Base-by-base conservation (phyloP, 306 rosid genomes). In the Glycine latifolia region DNA sequence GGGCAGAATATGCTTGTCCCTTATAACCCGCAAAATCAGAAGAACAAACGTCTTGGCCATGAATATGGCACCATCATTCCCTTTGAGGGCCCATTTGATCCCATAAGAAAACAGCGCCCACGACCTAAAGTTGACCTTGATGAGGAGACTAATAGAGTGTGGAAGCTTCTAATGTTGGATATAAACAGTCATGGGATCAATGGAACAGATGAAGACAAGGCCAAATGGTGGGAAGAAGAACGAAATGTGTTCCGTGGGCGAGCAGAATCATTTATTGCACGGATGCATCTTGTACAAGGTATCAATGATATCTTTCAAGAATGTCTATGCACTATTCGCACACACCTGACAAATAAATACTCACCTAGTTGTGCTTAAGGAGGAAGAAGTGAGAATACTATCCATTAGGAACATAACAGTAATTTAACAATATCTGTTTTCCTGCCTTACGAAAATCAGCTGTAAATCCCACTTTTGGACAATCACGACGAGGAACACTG, bases 261-360 rank as follows among this genome's bases (percentile, higher is more conserved):
- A 78, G 99, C 96, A 44, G 98, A 95, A 80, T 91, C 98, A 79
- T 95, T 95, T 86, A 91, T 95, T 8, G 98, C 98, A 73, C 84
- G 97, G 66, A 95, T 95, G 99, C 99, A 89, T 89, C 99, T 93
- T 47, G 99, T 95, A 78, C 99, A 95, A 95, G 99, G 99, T 95
- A 90, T 83, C 68, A 69, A 26, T 16, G 41, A 81, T 78, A 56
- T 58, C 33, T 76, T 78, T 54, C 68, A 74, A 74, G 71, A 55
- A 78, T 79, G 73, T 71, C 6, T 66, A 59, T 8, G 20, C 20
- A 33, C 67, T 52, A 61, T 52, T 63, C 74, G 48, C 73, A 47
- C 2, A 60, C 46, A 20, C 26, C 16, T 78, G 10, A 68, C 68
- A 43, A 26, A 26, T 26, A 26, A 49, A 79, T 74, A 73, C 43